These are phyloP conservation scores for Aspergillus sp. DNA, from an alignment of 2,329 filamentous ascomycete genomes.

Conservation along the genomic window DNA sequence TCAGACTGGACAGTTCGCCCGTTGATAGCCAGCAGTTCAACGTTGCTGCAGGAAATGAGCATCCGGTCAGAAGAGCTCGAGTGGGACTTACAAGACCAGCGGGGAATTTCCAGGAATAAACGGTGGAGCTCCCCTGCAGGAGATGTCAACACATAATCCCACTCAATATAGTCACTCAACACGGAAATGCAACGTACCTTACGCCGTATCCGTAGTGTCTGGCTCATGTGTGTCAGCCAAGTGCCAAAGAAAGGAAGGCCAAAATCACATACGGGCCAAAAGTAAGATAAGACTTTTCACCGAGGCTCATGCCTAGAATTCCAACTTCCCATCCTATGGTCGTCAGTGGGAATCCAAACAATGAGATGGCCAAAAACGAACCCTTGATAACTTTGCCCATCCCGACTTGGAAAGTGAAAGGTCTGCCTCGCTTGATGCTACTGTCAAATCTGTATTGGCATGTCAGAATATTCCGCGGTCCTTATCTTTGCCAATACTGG, in stretches of 20 bases:
- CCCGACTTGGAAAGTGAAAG: slow-evolving; percentile 20
- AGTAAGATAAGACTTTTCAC: slow-evolving; percentile 19
- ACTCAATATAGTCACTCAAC: neutral
- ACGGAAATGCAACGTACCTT: slow-evolving; percentile 1
- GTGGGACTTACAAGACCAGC: slow-evolving; percentile 19
- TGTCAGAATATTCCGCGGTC: no score
- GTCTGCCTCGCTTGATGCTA: slow-evolving; percentile 19
- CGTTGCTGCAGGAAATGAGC: neutral
- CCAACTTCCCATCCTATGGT: slow-evolving; percentile 19
- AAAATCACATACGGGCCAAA: slow-evolving; percentile 19
- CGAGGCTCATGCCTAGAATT: slow-evolving; percentile 19
- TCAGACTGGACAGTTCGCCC: slow-evolving; percentile 1
- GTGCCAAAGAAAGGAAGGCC: no score
- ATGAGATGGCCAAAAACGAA: neutral
- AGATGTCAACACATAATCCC: neutral
- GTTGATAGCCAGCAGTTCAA: slow-evolving; percentile 9
- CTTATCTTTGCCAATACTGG: no score
- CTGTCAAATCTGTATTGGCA: slow-evolving; percentile 16
- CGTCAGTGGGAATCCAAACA: neutral
- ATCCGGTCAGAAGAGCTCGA: neutral
- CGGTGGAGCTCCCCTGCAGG: slow-evolving; percentile 15
- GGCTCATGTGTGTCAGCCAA: neutral
- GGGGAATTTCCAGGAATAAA: slow-evolving; percentile 21
- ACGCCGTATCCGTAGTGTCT: slow-evolving; percentile 21
- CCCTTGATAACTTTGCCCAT: slow-evolving; percentile 21